Conservation (phyloP, 805 yeast genomes). For the Clavispora carvajalis region DNA sequence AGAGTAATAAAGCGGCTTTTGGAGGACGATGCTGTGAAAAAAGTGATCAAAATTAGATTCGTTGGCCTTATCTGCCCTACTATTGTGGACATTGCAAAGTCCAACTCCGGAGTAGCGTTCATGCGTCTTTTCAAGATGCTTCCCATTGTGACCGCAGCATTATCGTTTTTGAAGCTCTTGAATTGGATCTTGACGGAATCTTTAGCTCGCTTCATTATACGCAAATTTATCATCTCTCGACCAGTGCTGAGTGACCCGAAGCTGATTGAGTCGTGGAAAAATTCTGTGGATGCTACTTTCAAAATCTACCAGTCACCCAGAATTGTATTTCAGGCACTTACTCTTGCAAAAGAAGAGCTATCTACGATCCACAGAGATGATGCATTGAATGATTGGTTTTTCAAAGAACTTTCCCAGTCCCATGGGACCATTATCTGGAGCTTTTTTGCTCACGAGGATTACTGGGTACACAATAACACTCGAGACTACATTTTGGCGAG, state of each 20-base stretch:
- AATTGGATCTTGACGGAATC: slow-evolving; percentile 26
- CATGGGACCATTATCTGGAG: slow-evolving; percentile 41
- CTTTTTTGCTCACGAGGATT: slow-evolving; percentile 54
- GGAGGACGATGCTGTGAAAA: slow-evolving; percentile 19
- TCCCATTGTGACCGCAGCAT: slow-evolving; percentile 28
- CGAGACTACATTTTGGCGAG: slow-evolving; percentile 39
- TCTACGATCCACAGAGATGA: slow-evolving; percentile 42
- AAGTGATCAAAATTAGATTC: slow-evolving; percentile 30
- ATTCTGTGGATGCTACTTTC: slow-evolving; percentile 38
- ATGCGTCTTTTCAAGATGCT: slow-evolving; percentile 20
- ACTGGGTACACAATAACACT: slow-evolving; percentile 58
- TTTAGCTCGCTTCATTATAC: slow-evolving; percentile 19
- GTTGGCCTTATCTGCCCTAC: slow-evolving; percentile 71
- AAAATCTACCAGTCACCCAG: slow-evolving; percentile 36
- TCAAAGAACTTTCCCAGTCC: slow-evolving; percentile 21
- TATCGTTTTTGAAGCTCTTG: slow-evolving; percentile 20
- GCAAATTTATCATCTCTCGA: slow-evolving; percentile 19
- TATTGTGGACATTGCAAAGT: slow-evolving; percentile 51
- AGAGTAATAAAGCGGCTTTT: slow-evolving; percentile 35
- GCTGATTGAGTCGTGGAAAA: slow-evolving; percentile 26
- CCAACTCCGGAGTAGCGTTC: slow-evolving; percentile 30
- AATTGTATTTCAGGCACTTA: slow-evolving; percentile 50
- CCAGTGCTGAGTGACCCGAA: slow-evolving; percentile 15
- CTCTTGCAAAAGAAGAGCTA: slow-evolving; percentile 60
- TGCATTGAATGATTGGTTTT: slow-evolving; percentile 46